These are phyloP conservation scores for Pleurotus ostreatus DNA, from an alignment of 768 basidiomycete genomes.

Conservation along the genomic window DNA sequence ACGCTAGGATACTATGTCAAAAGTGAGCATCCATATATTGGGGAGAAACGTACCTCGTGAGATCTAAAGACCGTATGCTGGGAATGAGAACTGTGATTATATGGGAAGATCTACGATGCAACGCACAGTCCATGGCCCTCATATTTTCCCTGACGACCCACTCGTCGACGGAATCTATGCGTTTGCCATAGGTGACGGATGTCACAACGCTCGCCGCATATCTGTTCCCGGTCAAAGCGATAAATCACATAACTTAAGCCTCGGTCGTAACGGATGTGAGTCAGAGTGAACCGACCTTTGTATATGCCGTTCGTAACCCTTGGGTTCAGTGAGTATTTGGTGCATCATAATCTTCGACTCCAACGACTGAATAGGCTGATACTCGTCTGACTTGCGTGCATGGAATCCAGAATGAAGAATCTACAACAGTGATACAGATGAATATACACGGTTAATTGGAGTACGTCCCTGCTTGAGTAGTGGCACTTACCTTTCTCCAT, in stretches of 20 bases:
- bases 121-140: conserved; percentile 38
- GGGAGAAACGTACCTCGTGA: conserved; percentile 15
- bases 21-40: not conserved
- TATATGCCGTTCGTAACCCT: conserved; percentile 34
- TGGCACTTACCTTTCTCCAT: conserved; percentile 40
- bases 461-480: not conserved
- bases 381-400: conserved; percentile 34
- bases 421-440: conserved; percentile 15
- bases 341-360: conserved; percentile 42
- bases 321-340: conserved; percentile 35
- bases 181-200: conserved; percentile 38
- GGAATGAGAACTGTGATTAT: not conserved
- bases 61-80: conserved; percentile 2
- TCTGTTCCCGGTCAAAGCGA: conserved; percentile 15
- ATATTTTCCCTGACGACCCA: conserved; percentile 46
- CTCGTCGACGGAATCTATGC: conserved; percentile 40
- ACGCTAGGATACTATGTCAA: conserved; percentile 8
- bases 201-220: conserved; percentile 43
- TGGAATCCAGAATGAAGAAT: conserved; percentile 43
- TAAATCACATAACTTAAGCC: not conserved
- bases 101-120: not conserved
- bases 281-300: conserved; percentile 25
- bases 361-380: conserved; percentile 41
- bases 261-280: not conserved
- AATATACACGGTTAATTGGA: not conserved